A percentile compares a stretch with the other conserved stretches of the same genome.
These are phyloP conservation scores for Trichophyton schoenleinii DNA, from an alignment of 2,329 filamentous ascomycete genomes.

Conservation along the genomic window DNA sequence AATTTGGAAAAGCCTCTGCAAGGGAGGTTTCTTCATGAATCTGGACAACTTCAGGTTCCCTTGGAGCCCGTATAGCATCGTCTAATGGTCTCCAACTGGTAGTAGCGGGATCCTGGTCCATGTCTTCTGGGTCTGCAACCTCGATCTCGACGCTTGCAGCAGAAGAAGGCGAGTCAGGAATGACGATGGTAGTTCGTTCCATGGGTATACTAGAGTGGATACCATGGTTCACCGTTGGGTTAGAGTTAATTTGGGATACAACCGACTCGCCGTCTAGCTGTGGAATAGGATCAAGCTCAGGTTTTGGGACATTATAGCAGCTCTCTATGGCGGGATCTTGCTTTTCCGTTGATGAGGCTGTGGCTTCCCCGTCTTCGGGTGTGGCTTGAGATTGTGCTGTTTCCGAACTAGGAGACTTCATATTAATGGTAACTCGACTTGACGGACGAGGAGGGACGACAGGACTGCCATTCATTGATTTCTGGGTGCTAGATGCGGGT, in stretches of 20 bases:
- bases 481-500: not conserved
- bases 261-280: not conserved
- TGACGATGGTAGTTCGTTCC: conserved; percentile 17
- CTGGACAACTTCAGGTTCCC: conserved; percentile 24
- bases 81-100: conserved; percentile 33
- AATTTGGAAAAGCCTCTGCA: conserved; percentile 27
- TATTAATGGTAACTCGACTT: conserved; percentile 38
- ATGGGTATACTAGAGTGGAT: conserved; percentile 6
- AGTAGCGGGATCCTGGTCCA: conserved; percentile 35
- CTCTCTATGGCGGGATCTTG: not conserved
- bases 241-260: conserved; percentile 6
- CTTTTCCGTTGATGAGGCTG: not conserved
- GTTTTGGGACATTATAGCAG: not conserved
- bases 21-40: conserved; percentile 23
- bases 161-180: conserved; percentile 34
- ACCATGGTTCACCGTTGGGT: conserved; percentile 4
- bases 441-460: conserved; percentile 21
- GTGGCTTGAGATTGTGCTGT: not conserved
- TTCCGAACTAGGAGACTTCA: conserved; percentile 21
- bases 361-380: not conserved
- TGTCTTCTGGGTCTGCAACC: conserved; percentile 38
- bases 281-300: not conserved
- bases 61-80: conserved; percentile 23
- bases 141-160: conserved; percentile 37
- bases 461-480: not conserved